Evolutionary conservation across 2,329 filamentous ascomycete species (phyloP), one percentile per base, ranked within the genome.

Genomic region (Grosmannia penicillata): DNA sequence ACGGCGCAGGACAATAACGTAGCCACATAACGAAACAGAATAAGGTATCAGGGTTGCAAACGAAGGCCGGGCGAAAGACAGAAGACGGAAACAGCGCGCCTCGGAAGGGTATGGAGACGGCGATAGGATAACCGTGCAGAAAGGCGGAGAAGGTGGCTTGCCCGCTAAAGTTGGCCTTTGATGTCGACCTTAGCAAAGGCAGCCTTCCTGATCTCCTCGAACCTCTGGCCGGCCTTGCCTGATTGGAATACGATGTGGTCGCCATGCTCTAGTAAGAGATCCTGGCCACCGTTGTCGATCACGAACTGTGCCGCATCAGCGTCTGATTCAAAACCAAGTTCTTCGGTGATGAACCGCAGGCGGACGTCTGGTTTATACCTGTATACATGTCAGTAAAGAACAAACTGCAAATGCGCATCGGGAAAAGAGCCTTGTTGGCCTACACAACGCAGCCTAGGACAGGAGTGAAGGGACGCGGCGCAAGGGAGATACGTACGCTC

Each of bases 241-340:
- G 80, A 78, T 49, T 83, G 57, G 53, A 93, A 78, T 45, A 72
- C 68, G 48, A 87, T 80, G 46, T 75, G 72, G 46, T 82, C 78
- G 46, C 78, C 69, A 46, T 77, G 78, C 56, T 91, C 79, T 58
- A 87, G 72, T 47, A 96, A 72, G 27, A 93, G 65, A 27, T 79
- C 64, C 56, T 84, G 74, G 37, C 80, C 82, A 48, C 78, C 71
- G 52, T 91, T 66, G 47, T 93, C 80, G 52, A 83, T 76, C 54
- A 98, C 75, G 59, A 96, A 98, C 56, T 91, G 82, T 44, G 82
- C 82, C 46, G 86, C 86, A 62, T 93, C 84, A 53, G 81, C 74
- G 61, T 94, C 86, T 43, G 82, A 86, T 58, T 94, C 86, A 58
- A 98, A 98, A 36, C 83, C 86, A 52, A 98, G 80, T 61, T 96